Evolutionary conservation across 768 basidiomycete species (phyloP), one percentile per base, ranked within the genome.

Genomic region (Amanita phalloides): DNA sequence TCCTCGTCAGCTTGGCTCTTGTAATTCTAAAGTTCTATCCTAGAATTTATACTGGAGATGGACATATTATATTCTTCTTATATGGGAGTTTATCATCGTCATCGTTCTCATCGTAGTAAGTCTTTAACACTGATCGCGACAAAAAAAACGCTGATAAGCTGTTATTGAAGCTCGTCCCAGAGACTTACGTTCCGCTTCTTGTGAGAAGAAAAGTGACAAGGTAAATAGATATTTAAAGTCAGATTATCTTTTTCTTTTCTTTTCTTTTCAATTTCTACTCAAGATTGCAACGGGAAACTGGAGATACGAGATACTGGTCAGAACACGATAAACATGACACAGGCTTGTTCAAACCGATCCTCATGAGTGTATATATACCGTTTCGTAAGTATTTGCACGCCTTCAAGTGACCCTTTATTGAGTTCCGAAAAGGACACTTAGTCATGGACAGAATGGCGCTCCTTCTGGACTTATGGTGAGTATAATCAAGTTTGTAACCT

Each of bases 381-480:
- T 90, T 93, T 62, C 68, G 87, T 87, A 61, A 48, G 84, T 53
- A 7, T 20, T 17, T 33, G 25, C 3, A 9, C 28, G 3, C 11
- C 14, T n/a, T 7, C 8, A 46, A 14, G 17, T n/a, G 9, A 17
- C 26, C 8, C 5, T 53, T 13, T 45, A 14, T 20, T 32, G 30
- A 53, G 32, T 35, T 51, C 20, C 32, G 39, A 35, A 26, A 53
- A 86, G 84, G 80, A 61, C 67, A 88, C 5, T 65, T 86, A 3
- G 36, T 77, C 0, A 76, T 70, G 47, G 86, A 93, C 56, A 72
- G 76, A 17, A 91, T 90, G 86, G 84, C 84, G 0, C 69, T 90
- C 4, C 64, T 84, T 3, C 69, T 91, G 7, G 75, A 88, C 61
- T 62, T 76, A 11, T 90, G 88, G 89, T 84, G 62, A 2, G 73